phyloP scores from a whole-genome alignment of 2,329 filamentous ascomycete species.

The Daldinia eschscholtzii region DNA sequence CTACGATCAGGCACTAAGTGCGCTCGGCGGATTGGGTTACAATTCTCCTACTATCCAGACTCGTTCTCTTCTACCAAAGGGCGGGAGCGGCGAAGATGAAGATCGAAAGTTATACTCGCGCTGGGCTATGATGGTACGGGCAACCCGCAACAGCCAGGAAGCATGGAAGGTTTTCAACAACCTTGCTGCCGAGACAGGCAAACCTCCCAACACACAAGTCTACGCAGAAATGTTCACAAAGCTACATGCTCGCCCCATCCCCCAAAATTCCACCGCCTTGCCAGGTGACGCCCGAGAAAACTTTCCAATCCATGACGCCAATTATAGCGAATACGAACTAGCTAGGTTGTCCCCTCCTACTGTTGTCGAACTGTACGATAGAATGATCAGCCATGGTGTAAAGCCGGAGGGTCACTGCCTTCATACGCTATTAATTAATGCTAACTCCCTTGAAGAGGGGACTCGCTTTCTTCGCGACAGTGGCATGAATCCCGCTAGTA shows the following conservation, averaged over 20 bases:
- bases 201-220: slow-evolving; percentile 60
- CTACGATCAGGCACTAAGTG: slow-evolving; percentile 63
- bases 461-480: slow-evolving; percentile 65
- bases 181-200: slow-evolving; percentile 33
- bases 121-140: slow-evolving; percentile 69
- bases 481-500: slow-evolving; percentile 44
- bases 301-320: slow-evolving; percentile 67
- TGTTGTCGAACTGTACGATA: slow-evolving; percentile 67
- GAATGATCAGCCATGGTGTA: slow-evolving; percentile 67
- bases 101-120: slow-evolving; percentile 53
- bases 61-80: slow-evolving; percentile 55
- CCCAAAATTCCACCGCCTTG: slow-evolving; percentile 52
- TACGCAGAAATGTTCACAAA: slow-evolving; percentile 73
- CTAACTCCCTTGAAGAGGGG: slow-evolving; percentile 61
- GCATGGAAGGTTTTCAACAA: slow-evolving; percentile 62
- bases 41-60: slow-evolving; percentile 71
- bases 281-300: slow-evolving; percentile 73
- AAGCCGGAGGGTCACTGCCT: slow-evolving; percentile 65
- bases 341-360: slow-evolving; percentile 72
- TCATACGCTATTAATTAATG: slow-evolving; percentile 66
- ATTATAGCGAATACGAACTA: slow-evolving; percentile 73
- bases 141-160: slow-evolving; percentile 71
- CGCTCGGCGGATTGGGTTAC: slow-evolving; percentile 65
- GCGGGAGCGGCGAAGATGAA: slow-evolving; percentile 49
- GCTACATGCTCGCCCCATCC: slow-evolving; percentile 57